Percentiles rank a stretch among this genome's conserved stretches.
Conservation (phyloP, 352 stramenopile genomes). For the Halophytophthora batemanensis region DNA sequence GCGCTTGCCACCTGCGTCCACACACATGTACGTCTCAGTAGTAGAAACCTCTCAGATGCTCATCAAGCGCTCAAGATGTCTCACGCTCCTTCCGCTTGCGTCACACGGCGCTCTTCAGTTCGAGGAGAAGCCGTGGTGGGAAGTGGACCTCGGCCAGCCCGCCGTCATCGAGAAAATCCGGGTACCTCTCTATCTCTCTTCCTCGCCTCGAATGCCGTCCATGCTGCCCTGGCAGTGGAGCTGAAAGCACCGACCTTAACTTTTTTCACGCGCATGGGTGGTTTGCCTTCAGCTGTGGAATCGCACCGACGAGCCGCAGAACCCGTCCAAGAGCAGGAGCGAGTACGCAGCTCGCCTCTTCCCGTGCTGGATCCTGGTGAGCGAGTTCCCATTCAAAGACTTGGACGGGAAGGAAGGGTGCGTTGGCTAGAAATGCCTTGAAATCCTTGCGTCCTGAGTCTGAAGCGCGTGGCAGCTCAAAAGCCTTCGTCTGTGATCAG, state of each 20-base stretch:
- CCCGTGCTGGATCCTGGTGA: slow-evolving; percentile 92
- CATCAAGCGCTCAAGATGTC: not conserved
- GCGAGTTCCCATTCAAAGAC: slow-evolving; percentile 83
- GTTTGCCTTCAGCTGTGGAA: slow-evolving; percentile 83
- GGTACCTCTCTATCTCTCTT: slow-evolving; percentile 19
- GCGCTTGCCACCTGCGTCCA: slow-evolving; percentile 76
- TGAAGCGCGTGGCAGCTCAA: no score
- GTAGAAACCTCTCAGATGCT: not conserved
- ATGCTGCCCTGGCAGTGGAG: not conserved
- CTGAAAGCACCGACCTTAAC: not conserved
- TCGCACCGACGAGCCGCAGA: slow-evolving; percentile 82
- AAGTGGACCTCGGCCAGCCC: slow-evolving; percentile 87
- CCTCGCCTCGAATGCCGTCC: not conserved
- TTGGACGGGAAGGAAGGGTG: slow-evolving; percentile 74
- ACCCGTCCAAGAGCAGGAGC: slow-evolving; percentile 63
- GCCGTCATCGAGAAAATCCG: slow-evolving; percentile 77
- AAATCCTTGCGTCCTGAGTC: not conserved
- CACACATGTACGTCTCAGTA: slow-evolving; percentile 68
- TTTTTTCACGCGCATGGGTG: slow-evolving; percentile 1
- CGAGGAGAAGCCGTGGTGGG: slow-evolving; percentile 92
- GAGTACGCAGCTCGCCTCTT: slow-evolving; percentile 86
- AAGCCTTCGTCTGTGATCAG: slow-evolving; percentile 15
- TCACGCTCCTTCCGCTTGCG: not conserved
- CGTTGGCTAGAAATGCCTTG: not conserved
- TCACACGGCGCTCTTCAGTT: slow-evolving; percentile 29